Conservation (phyloP, 208 protist genomes). For the Trypanosoma lewisi region DNA sequence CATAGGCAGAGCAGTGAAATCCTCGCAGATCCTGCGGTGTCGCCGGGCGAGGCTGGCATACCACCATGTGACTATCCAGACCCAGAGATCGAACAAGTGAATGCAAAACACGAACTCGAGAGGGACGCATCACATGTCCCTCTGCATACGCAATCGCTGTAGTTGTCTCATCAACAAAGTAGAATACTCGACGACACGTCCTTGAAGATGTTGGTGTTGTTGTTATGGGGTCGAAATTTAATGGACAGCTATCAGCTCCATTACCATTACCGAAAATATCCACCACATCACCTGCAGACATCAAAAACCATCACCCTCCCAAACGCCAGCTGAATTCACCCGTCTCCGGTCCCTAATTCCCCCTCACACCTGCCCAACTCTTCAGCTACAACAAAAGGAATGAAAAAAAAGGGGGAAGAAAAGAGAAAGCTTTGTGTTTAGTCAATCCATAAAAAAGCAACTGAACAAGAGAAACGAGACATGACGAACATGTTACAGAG, state of each 20-base stretch:
- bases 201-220: neutral
- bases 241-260: no score
- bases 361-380: no score
- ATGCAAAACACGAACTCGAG: constrained; percentile 66
- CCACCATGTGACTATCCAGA: constrained; percentile 51
- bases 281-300: no score
- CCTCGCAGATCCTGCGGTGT: constrained; percentile 54
- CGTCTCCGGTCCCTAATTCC: no score
- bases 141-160: constrained; percentile 70
- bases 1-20: constrained; percentile 72
- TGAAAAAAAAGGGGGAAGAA: neutral
- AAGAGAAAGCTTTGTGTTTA: neutral
- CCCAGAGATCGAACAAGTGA: constrained; percentile 74
- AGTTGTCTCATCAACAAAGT: constrained; percentile 73
- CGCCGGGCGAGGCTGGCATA: constrained; percentile 56
- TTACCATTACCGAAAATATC: no score
- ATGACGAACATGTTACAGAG: no score
- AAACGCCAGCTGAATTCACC: constrained; percentile 8
- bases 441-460: neutral
- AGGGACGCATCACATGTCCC: constrained; percentile 75
- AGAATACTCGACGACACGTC: constrained; percentile 48
- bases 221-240: no score
- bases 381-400: no score
- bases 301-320: constrained; percentile 31
- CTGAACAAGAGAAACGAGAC: no score